Percentiles rank a stretch among this genome's conserved stretches.
phyloP scores from a whole-genome alignment of 2,329 filamentous ascomycete genomes.

The Colletotrichum sidae region DNA sequence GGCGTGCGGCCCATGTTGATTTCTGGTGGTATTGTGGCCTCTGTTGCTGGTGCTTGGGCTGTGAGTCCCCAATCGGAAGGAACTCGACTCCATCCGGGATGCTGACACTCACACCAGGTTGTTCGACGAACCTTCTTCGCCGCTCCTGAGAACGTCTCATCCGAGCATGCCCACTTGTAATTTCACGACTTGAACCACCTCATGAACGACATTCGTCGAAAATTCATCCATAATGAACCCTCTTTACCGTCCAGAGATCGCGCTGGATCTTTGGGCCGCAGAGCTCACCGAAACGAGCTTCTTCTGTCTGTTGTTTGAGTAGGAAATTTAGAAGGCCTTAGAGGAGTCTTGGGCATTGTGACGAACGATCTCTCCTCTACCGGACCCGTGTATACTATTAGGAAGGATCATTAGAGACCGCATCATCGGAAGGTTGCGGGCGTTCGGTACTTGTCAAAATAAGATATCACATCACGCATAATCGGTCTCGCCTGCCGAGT shows the following conservation, averaged over 20 bases:
- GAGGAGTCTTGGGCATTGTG: constrained; percentile 49
- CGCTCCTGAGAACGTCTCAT: constrained; percentile 45
- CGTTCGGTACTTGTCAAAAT: constrained; percentile 32
- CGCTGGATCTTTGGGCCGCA: constrained; percentile 25
- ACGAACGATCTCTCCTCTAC: constrained; percentile 66
- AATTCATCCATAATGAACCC: constrained; percentile 32
- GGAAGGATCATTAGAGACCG: constrained; percentile 60
- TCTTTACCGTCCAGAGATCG: constrained; percentile 18
- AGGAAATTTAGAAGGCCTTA: constrained; percentile 40
- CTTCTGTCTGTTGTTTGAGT: constrained; percentile 37
- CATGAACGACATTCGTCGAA: constrained; percentile 31
- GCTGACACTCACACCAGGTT: constrained; percentile 44
- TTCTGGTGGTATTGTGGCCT: constrained; percentile 88
- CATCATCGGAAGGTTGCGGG: constrained; percentile 33
- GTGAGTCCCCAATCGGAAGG: constrained; percentile 67
- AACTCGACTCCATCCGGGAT: background rate
- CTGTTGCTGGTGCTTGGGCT: constrained; percentile 88
- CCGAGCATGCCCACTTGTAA: constrained; percentile 38
- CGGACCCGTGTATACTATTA: constrained; percentile 64
- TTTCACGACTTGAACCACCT: constrained; percentile 27
- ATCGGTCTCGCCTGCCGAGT: no score
- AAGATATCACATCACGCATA: constrained; percentile 9
- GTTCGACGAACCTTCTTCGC: constrained; percentile 57
- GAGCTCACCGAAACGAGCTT: constrained; percentile 38
- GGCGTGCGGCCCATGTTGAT: constrained; percentile 94